Evolutionary conservation across 495 filamentous ascomycete species (phyloP).

Genomic region (Xanthoparmelia taractica): DNA sequence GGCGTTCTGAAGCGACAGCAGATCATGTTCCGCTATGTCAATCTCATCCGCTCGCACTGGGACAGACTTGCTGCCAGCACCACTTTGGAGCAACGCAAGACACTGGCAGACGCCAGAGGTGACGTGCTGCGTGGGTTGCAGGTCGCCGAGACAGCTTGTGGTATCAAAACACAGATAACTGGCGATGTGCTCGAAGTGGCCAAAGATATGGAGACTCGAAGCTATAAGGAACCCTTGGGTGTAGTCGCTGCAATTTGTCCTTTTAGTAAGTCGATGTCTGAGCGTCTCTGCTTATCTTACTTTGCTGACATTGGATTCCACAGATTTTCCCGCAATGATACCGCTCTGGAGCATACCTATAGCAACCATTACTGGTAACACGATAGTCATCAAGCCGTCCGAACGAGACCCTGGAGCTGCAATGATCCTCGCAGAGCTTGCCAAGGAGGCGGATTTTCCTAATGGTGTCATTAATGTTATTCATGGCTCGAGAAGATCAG

Average conservation of each 20-base stretch:
- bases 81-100: constrained; percentile 97
- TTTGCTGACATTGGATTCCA: not conserved
- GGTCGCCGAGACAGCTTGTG: constrained; percentile 93
- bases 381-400: constrained; percentile 89
- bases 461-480: constrained; percentile 90
- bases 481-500: constrained; percentile 81
- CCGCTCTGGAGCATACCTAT: constrained; percentile 95
- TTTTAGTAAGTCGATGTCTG: constrained; percentile 72
- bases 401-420: constrained; percentile 96
- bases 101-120: constrained; percentile 88
- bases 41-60: constrained; percentile 88
- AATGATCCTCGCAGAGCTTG: constrained; percentile 95
- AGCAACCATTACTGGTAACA: constrained; percentile 91
- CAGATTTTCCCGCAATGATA: constrained; percentile 99
- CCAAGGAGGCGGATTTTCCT: constrained; percentile 86
- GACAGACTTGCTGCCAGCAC: constrained; percentile 91
- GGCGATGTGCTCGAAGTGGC: constrained; percentile 94
- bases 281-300: too few relatives aligned
- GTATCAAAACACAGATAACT: constrained; percentile 86
- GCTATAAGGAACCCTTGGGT: constrained; percentile 85
- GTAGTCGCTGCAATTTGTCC: constrained; percentile 96
- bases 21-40: constrained; percentile 95
- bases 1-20: constrained; percentile 82
- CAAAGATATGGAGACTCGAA: constrained; percentile 98
- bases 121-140: constrained; percentile 94